A percentile compares a stretch with the other conserved stretches of the same genome.
Conservation (phyloP, 2,329 filamentous ascomycete genomes). For the Cucurbitaria berberidis region DNA sequence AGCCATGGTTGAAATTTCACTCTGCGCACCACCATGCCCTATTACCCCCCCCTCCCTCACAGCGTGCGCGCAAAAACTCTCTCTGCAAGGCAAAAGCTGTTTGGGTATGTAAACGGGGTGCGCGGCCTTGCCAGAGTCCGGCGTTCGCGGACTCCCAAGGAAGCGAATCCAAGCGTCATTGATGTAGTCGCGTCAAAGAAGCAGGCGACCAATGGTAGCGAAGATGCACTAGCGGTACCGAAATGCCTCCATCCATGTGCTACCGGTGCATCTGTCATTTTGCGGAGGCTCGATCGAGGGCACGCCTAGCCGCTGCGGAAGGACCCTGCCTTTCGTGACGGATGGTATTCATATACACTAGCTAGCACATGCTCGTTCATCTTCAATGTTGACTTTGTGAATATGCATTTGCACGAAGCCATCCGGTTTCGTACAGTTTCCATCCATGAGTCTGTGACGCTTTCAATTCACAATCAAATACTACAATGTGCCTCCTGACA, state of each 20-base stretch:
- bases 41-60: too few relatives aligned
- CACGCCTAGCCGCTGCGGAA: constrained; percentile 4
- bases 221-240: background rate
- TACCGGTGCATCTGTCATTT: background rate
- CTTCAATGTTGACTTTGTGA: background rate
- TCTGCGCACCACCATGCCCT: background rate
- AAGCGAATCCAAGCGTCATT: constrained; percentile 35
- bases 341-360: constrained; percentile 1
- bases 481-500: too few relatives aligned
- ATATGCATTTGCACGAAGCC: background rate
- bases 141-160: constrained; percentile 1
- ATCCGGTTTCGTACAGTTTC: background rate
- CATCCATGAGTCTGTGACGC: constrained; percentile 2
- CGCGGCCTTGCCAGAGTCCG: constrained; percentile 5
- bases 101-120: constrained; percentile 4
- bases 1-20: background rate
- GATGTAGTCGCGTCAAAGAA: constrained; percentile 21
- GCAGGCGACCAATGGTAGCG: constrained; percentile 22
- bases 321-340: constrained; percentile 10
- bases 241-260: background rate
- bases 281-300: background rate
- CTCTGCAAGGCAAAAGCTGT: background rate
- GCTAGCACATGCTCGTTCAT: background rate
- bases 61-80: background rate
- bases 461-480: background rate